phyloP scores from a whole-genome alignment of 306 rosid species.

The Crotalaria pallida region DNA sequence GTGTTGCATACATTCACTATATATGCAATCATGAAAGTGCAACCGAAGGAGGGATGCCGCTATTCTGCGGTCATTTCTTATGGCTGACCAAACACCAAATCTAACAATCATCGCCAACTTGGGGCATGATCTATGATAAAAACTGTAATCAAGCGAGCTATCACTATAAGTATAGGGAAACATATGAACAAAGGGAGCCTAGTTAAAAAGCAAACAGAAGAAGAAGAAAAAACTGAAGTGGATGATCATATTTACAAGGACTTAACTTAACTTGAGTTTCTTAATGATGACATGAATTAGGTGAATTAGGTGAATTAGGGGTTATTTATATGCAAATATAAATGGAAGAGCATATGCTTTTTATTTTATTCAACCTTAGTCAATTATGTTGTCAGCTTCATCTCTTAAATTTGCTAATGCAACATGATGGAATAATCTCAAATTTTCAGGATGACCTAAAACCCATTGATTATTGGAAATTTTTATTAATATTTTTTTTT shows the following conservation, averaged over 20 bases:
- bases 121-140: conserved; percentile 58
- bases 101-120: conserved; percentile 33
- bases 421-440: background rate
- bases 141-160: conserved; percentile 32
- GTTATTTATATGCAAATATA: conserved; percentile 33
- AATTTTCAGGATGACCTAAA: background rate
- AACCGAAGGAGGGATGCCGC: conserved; percentile 73
- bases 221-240: conserved; percentile 17
- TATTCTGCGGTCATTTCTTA: conserved; percentile 49
- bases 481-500: too few relatives aligned
- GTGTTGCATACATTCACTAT: conserved; percentile 41
- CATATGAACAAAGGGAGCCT: conserved; percentile 23
- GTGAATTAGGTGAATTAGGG: background rate
- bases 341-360: background rate
- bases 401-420: background rate
- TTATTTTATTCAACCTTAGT: background rate
- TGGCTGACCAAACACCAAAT: conserved; percentile 40
- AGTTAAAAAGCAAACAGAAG: conserved; percentile 8
- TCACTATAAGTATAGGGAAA: conserved; percentile 1
- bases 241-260: background rate
- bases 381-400: background rate
- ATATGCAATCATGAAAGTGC: conserved; percentile 77
- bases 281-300: conserved; percentile 1
- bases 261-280: background rate
- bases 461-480: background rate